A percentile compares a stretch with the other conserved stretches of the same genome.
These are phyloP conservation scores for Erodium moschatum DNA, from an alignment of 441 rosid species.

Conservation along the genomic window DNA sequence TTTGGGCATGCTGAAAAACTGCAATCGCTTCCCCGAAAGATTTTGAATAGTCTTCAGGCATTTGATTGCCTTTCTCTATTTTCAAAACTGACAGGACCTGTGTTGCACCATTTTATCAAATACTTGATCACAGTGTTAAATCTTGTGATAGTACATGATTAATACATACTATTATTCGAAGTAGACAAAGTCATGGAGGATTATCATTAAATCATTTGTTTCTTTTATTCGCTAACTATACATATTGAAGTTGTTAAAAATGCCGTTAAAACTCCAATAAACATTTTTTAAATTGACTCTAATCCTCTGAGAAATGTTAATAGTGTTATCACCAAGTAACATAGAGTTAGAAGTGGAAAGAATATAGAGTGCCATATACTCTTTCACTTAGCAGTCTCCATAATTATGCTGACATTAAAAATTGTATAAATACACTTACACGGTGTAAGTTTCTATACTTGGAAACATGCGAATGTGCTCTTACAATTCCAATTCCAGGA, in stretches of 20 bases:
- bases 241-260: not conserved
- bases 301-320: not conserved
- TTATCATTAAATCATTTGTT: not conserved
- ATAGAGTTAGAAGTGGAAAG: not conserved
- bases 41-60: conserved; percentile 68
- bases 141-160: no score
- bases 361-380: not conserved
- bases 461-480: conserved; percentile 57
- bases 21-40: conserved; percentile 62
- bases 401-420: not conserved
- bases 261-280: not conserved
- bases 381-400: not conserved
- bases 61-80: conserved; percentile 54
- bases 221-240: not conserved
- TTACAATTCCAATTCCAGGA: conserved; percentile 33
- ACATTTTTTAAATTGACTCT: not conserved
- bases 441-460: conserved; percentile 68
- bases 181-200: not conserved
- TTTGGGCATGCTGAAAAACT: conserved; percentile 72
- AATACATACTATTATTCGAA: no score
- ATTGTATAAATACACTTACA: conserved; percentile 34
- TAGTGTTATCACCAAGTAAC: no score
- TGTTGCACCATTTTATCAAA: not conserved
- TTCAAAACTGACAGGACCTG: conserved; percentile 71
- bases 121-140: not conserved